Evolutionary conservation across 2,329 filamentous ascomycete genomes (phyloP).

Genomic region (Sclerotinia nivalis): DNA sequence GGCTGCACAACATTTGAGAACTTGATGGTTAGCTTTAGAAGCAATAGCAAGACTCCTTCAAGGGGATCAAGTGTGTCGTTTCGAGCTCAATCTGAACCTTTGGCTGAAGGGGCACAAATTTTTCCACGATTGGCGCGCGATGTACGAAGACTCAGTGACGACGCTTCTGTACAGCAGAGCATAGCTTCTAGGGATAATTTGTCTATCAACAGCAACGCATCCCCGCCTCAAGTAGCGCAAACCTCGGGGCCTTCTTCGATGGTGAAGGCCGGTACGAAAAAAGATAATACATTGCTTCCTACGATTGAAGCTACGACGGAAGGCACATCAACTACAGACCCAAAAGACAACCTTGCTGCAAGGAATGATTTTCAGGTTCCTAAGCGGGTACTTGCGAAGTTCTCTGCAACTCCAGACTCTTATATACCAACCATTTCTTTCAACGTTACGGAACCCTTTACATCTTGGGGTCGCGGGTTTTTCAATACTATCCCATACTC

Average conservation of each 20-base stretch:
- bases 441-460: constrained; percentile 64
- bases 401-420: constrained; percentile 67
- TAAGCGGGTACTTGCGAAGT: constrained; percentile 58
- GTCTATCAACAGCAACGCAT: constrained; percentile 25
- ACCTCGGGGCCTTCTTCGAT: neutral
- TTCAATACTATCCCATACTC: constrained; percentile 69
- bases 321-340: neutral
- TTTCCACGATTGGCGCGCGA: constrained; percentile 38
- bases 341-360: constrained; percentile 22
- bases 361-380: constrained; percentile 38
- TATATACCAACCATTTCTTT: constrained; percentile 63
- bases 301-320: neutral
- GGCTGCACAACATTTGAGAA: constrained; percentile 50
- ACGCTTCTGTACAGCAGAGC: constrained; percentile 11
- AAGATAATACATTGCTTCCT: neutral
- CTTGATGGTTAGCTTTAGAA: constrained; percentile 38
- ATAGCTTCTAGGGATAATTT: constrained; percentile 19
- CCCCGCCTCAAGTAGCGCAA: constrained; percentile 21
- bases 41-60: constrained; percentile 34
- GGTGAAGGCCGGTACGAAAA: neutral
- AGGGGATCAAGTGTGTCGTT: constrained; percentile 29
- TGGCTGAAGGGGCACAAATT: constrained; percentile 32
- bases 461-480: constrained; percentile 74
- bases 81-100: constrained; percentile 36
- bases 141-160: constrained; percentile 34